Conservation (phyloP, 2,329 filamentous ascomycete genomes). For the Monosporascus sp. region DNA sequence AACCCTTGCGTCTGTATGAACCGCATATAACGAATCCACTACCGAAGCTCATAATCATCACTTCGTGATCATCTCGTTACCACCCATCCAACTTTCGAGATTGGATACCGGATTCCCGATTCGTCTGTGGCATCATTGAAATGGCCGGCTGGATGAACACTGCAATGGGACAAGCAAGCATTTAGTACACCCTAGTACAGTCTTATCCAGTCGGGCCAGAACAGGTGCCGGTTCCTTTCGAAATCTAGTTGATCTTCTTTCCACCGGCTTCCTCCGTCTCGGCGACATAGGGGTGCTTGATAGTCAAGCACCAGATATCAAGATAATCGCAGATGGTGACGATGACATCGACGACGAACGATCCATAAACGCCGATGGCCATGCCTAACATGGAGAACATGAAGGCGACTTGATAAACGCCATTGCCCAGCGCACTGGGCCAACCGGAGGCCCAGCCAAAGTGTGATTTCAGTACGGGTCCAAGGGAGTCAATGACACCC, state of each 20-base stretch:
- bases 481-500: slow-evolving; percentile 75
- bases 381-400: slow-evolving; percentile 84
- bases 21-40: background rate
- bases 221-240: background rate
- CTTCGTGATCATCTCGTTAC: background rate
- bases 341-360: slow-evolving; percentile 95
- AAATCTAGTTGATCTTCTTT: slow-evolving; percentile 32
- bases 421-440: slow-evolving; percentile 69
- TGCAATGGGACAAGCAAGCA: too few species aligned
- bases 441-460: slow-evolving; percentile 62
- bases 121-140: background rate
- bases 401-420: slow-evolving; percentile 84
- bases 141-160: background rate
- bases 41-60: background rate
- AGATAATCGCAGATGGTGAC: slow-evolving; percentile 96
- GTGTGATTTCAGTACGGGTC: slow-evolving; percentile 57
- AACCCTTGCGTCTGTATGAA: background rate
- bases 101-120: background rate
- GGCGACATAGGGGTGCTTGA: slow-evolving; percentile 72
- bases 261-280: slow-evolving; percentile 32
- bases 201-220: too few species aligned
- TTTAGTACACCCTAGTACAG: too few species aligned
- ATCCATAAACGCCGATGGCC: slow-evolving; percentile 87
- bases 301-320: slow-evolving; percentile 97
- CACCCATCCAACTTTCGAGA: too few species aligned